Base-by-base conservation (phyloP, 2,329 filamentous ascomycete genomes). In the Claviceps sp. region DNA sequence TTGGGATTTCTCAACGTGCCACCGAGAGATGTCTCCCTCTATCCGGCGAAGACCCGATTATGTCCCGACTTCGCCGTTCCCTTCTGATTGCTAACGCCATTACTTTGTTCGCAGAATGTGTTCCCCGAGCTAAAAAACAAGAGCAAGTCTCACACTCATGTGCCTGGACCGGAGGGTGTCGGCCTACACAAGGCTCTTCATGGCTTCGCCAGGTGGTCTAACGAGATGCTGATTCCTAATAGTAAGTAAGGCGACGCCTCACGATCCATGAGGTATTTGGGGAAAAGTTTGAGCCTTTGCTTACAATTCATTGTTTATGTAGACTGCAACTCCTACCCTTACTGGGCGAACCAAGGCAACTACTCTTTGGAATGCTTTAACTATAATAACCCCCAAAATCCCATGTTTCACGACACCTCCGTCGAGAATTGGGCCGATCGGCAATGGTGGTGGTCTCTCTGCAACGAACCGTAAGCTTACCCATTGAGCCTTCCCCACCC, bases 391-490 rank as follows among this genome's bases (percentile, higher is more conserved):
- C n/a, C 24, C 10, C 8, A 65, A 19, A 77, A 67, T 55, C 67
- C 73, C 0, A 56, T 76, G 2, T 82, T 69, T 63, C 75, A 72
- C 3, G 76, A 83, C 60, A 62, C 60, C 22, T 67, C 64, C 2
- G 65, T 75, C 3, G 57, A 57, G 48, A 81, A 82, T 60, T 7
- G 5, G 2, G 24, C 26, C 5, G 16, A 17, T 52, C 59, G 77
- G 0, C 76, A 80, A 55, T 84, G 78, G 79, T 61, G 68, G 6
- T 84, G 80, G 79, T 72, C 81, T 64, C 68, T 73, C 1, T 83
- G 81, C 68, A 82, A 83, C 59, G 77, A 83, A 61, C 78, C 80
- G 59, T 62, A 56, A 49, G n/a, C 73, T 5, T 26, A 6, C 7
- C 3, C 3, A 43, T 30, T 8, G 7, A 30, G 26, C 1, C 26